These are phyloP conservation scores for Colletotrichum liaoningense DNA, from an alignment of 2,329 filamentous ascomycete species.

Conservation along the genomic window DNA sequence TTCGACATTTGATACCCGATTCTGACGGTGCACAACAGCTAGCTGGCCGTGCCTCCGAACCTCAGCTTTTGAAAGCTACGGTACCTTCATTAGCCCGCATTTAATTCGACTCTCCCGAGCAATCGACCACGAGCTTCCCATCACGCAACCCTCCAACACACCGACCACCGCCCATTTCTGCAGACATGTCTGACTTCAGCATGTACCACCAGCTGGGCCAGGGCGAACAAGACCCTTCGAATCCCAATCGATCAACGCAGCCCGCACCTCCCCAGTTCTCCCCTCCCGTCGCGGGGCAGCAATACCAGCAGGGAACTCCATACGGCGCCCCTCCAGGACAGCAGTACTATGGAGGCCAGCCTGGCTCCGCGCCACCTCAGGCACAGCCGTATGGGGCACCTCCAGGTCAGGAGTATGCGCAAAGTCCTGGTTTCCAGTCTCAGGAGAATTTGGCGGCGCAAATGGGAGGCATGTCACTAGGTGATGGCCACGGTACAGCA, in stretches of 20 bases:
- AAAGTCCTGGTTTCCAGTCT: conserved; percentile 46
- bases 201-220: conserved; percentile 69
- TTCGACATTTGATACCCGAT: background rate
- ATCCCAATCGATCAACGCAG: conserved; percentile 62
- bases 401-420: conserved; percentile 44
- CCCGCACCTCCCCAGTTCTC: conserved; percentile 67
- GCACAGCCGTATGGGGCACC: conserved; percentile 44
- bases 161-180: background rate
- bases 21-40: conserved; percentile 22
- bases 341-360: conserved; percentile 53
- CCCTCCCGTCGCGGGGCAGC: conserved; percentile 63
- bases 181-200: conserved; percentile 65
- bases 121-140: background rate
- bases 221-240: conserved; percentile 66
- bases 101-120: conserved; percentile 11
- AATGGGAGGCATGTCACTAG: conserved; percentile 82
- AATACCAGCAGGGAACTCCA: conserved; percentile 59
- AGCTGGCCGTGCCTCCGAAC: background rate
- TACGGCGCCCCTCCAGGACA: conserved; percentile 54
- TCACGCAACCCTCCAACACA: conserved; percentile 9
- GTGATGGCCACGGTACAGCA: conserved; percentile 61
- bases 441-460: conserved; percentile 73
- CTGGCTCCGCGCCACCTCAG: conserved; percentile 45
- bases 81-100: conserved; percentile 3
- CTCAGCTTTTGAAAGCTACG: conserved; percentile 13